Evolutionary conservation across 2,329 filamentous ascomycete species (phyloP).

Genomic region (Verticillium longisporum): DNA sequence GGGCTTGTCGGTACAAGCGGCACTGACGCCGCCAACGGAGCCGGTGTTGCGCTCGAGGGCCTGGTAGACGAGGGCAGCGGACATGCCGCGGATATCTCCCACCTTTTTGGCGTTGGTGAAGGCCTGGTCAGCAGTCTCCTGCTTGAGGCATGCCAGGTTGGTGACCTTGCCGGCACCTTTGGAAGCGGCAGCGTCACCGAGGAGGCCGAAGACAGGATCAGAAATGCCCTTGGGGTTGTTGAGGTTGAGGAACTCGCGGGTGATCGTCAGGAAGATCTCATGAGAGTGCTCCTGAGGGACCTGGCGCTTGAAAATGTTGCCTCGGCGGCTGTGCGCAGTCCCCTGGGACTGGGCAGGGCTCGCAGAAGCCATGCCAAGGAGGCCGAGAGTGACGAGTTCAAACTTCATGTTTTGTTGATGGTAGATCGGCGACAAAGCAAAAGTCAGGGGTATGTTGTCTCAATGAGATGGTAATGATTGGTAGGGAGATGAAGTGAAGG

Average conservation of each 20-base stretch:
- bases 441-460: neutral
- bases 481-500: neutral
- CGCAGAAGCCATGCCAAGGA: conserved; percentile 4
- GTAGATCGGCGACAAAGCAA: neutral
- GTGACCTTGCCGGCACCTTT: conserved; percentile 24
- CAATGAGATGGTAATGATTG: neutral
- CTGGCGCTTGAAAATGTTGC: conserved; percentile 18
- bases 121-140: conserved; percentile 48
- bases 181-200: conserved; percentile 43
- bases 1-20: conserved; percentile 29
- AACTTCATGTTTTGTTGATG: conserved; percentile 12
- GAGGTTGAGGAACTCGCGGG: conserved; percentile 30
- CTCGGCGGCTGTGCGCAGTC: conserved; percentile 12
- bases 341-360: neutral
- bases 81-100: conserved; percentile 45
- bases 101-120: conserved; percentile 52
- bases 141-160: conserved; percentile 37
- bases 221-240: conserved; percentile 41
- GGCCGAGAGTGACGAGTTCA: conserved; percentile 7
- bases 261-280: conserved; percentile 32
- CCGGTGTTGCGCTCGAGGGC: conserved; percentile 46
- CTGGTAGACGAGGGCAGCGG: conserved; percentile 46
- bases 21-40: conserved; percentile 29
- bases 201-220: conserved; percentile 41
- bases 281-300: conserved; percentile 49